phyloP scores from a whole-genome alignment of 352 stramenopile species.

The Pythium brachiatum region DNA sequence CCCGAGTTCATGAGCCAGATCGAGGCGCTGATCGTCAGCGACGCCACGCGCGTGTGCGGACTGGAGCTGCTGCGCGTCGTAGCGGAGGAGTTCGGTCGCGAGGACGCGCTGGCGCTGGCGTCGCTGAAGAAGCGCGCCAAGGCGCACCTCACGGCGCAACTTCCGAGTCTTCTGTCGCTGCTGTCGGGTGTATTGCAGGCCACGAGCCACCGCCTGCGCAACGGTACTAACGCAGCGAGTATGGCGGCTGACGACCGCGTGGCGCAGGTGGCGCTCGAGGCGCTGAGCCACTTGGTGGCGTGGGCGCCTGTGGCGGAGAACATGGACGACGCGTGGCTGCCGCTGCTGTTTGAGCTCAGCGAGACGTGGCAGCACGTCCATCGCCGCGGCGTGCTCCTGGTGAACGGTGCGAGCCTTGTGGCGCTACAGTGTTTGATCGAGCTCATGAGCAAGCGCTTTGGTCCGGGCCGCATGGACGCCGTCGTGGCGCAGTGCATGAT shows the following conservation, averaged over 20 bases:
- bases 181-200: conserved; percentile 45
- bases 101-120: conserved; percentile 56
- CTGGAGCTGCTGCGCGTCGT: conserved; percentile 61
- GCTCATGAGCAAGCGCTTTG: conserved; percentile 66
- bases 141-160: conserved; percentile 33
- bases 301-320: conserved; percentile 57
- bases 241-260: conserved; percentile 28
- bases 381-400: neutral
- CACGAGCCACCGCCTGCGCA: conserved; percentile 45
- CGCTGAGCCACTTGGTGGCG: conserved; percentile 47
- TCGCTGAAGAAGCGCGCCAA: conserved; percentile 46
- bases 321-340: conserved; percentile 14
- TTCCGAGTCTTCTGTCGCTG: conserved; percentile 49
- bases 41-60: conserved; percentile 39
- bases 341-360: conserved; percentile 50
- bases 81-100: conserved; percentile 69
- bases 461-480: conserved; percentile 33
- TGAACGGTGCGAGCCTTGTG: conserved; percentile 43
- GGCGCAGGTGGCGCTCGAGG: conserved; percentile 48
- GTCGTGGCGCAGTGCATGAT: conserved; percentile 58
- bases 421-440: conserved; percentile 62
- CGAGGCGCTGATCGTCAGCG: conserved; percentile 49
- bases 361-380: conserved; percentile 28
- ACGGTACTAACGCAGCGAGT: neutral
- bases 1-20: conserved; percentile 65